Base-by-base conservation (phyloP, 208 protist genomes). In the Cochliopodium minus region DNA sequence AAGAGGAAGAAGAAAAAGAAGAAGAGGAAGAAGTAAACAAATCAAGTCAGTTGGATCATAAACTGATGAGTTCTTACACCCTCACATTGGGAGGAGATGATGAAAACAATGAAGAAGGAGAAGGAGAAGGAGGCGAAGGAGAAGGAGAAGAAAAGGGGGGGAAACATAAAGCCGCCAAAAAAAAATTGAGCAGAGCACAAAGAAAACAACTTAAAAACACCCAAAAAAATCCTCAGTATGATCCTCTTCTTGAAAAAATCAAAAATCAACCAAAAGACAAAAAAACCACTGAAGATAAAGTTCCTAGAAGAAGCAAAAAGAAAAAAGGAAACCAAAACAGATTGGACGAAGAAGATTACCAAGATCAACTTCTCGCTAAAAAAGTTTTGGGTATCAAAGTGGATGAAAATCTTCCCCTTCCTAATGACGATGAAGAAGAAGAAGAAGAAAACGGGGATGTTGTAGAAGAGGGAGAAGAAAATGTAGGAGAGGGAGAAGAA, bases 391-490 rank as follows among this genome's bases (percentile, higher is more conserved):
- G n/a, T n/a, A n/a, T n/a, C 54, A 30, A 85, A 83, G 62, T 35
- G 67, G 25, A 82, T 80, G 60, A 83, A 81, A 47, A 75, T 73
- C 5, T 67, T 74, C n/a, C n/a, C 57, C 48, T 65, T 15, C 77
- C 74, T 62, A 80, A 83, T 57, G 67, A 47, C 33, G 64, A 79
- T 46, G 76, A 84, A 66, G 74, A 78, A 50, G 74, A 79, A 45
- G 74, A 79, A 28, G 74, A 79, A 34, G 55, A 69, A 38, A 45
- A 62, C 22, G 69, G 69, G 22, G 5, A 28, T 25, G 60, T 25
- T 17, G 15, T 2, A 30, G 22, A 45, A 2, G 53, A 71, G 6
- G 56, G 45, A 33, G 50, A 59, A 29, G 39, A 66, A 4, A 36
- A 49, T 46, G 15, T 34, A 22, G 42, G 50, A 25, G 56, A 58